Percentiles rank a stretch among this genome's conserved stretches.
Conservation (phyloP, 2,329 filamentous ascomycete genomes). For the Sarocladium brachiariae region DNA sequence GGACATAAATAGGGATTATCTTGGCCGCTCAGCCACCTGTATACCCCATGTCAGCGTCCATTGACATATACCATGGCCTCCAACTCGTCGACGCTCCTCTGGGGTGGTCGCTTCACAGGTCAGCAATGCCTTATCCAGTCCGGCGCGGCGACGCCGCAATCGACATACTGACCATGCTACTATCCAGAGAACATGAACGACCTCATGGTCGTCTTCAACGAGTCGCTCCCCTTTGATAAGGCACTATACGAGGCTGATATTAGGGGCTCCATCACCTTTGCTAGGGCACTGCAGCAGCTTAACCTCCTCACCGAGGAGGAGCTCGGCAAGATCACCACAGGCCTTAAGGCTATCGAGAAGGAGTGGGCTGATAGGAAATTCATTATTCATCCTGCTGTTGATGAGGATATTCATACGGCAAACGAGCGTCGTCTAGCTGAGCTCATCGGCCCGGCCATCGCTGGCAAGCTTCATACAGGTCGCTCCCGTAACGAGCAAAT, state of each 20-base stretch:
- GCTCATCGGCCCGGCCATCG: constrained; percentile 62
- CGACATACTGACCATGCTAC: constrained; percentile 61
- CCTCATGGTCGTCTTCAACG: constrained; percentile 81
- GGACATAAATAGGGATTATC: too few species aligned
- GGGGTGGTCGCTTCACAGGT: constrained; percentile 49
- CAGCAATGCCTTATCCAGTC: constrained; percentile 16
- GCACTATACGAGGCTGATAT: constrained; percentile 77
- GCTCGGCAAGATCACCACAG: constrained; percentile 66
- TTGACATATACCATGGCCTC: too few species aligned
- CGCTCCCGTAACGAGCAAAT: constrained; percentile 68
- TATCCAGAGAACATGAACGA: neutral
- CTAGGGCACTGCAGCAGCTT: constrained; percentile 67
- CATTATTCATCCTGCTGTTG: constrained; percentile 43
- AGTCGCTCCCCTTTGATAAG: constrained; percentile 69
- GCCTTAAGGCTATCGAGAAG: constrained; percentile 51
- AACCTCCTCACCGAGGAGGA: constrained; percentile 68
- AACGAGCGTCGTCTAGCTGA: constrained; percentile 55
- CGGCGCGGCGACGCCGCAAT: constrained; percentile 38
- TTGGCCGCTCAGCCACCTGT: too few species aligned
- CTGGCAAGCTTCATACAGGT: constrained; percentile 65
- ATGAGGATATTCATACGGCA: constrained; percentile 53
- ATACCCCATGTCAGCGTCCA: too few species aligned
- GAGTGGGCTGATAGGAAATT: constrained; percentile 50
- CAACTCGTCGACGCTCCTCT: too few species aligned
- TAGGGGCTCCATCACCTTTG: constrained; percentile 72